Evolutionary conservation across 2,329 filamentous ascomycete species (phyloP), one percentile per base, ranked within the genome.

Genomic region (Aspergillus sp.): DNA sequence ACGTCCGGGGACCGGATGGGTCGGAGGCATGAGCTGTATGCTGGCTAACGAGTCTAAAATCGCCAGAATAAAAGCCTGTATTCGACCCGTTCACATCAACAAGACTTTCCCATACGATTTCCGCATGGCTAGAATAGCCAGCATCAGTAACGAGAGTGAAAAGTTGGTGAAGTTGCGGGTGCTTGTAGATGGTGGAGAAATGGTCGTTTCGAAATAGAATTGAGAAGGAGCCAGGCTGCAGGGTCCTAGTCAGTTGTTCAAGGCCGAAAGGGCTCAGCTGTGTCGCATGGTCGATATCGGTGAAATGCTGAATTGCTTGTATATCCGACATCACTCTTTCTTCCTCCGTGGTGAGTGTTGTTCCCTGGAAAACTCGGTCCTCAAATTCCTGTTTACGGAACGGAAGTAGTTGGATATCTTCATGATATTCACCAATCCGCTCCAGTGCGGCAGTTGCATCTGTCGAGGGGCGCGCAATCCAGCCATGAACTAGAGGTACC

Each of bases 191-290:
- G 0, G 93, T 98, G 43, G 91, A 92, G 70, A 99, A 99, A 72
- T 99, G 95, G 69, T 99, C 93, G 67, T 99, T 99, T 24, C 95
- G 86, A 78, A 99, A 99, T 1, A 99, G 77, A 50, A 99, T 98
- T 0, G 91, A 91, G 61, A 97, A 85, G 1, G 89, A 86, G 2
- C 92, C 93, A 1, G 91, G 88, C 12, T 83, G 78, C 57, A 97
- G 82, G 6, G 84, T 86, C 51, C 85, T 84, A 0, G 82, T 83
- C 40, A 98, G 87, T 1, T 90, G 84, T 40, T 90, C 84, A 2
- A 99, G 81, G 0, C 95, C 95, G 73, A 88, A 89, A 0, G 85
- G 80, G 0, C 95, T 97, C 21, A 99, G 79, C 67, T 99, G 95
- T 0, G 95, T 98, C 0, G 91, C 88, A 60, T 91, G 93, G 1